Evolutionary conservation across 78 protist genomes (phyloP).

Genomic region (Polysphondylium violaceum): DNA sequence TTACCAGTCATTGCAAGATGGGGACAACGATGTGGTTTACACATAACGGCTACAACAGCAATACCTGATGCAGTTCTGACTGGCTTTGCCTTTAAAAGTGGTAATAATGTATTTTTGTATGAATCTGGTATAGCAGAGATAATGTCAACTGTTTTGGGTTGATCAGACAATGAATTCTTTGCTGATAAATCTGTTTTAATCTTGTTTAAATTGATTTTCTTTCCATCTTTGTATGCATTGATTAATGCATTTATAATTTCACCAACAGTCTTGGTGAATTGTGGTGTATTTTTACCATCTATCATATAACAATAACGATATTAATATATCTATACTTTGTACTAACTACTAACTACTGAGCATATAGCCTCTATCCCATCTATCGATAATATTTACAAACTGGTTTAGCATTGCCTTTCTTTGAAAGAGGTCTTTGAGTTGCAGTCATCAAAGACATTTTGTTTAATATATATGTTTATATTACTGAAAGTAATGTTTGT

Average conservation of each 20-base stretch:
- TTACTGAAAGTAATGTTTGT: neutral
- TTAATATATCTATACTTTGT: too few relatives aligned
- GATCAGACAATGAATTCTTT: conserved; percentile 54
- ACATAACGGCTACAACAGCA: conserved; percentile 98
- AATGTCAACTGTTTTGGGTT: conserved; percentile 91
- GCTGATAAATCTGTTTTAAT: conserved; percentile 66
- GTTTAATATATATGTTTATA: neutral
- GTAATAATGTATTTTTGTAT: conserved; percentile 84
- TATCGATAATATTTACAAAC: conserved; percentile 11
- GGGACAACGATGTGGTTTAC: conserved; percentile 98
- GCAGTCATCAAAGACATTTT: conserved; percentile 34
- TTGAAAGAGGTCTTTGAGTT: conserved; percentile 16
- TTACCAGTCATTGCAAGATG: conserved; percentile 96
- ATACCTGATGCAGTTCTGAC: conserved; percentile 98
- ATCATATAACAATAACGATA: conserved; percentile 91
- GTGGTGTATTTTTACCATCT: conserved; percentile 82
- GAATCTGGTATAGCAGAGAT: conserved; percentile 95
- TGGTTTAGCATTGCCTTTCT: conserved; percentile 28
- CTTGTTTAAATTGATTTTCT: conserved; percentile 64
- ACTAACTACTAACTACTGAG: too few relatives aligned
- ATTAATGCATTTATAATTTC: conserved; percentile 82
- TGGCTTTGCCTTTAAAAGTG: conserved; percentile 94
- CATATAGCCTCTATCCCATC: too few relatives aligned
- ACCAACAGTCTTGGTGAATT: conserved; percentile 72
- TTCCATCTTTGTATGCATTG: conserved; percentile 82